phyloP scores from a whole-genome alignment of 139 green algal species.

The Diplosphaera chodatii region DNA sequence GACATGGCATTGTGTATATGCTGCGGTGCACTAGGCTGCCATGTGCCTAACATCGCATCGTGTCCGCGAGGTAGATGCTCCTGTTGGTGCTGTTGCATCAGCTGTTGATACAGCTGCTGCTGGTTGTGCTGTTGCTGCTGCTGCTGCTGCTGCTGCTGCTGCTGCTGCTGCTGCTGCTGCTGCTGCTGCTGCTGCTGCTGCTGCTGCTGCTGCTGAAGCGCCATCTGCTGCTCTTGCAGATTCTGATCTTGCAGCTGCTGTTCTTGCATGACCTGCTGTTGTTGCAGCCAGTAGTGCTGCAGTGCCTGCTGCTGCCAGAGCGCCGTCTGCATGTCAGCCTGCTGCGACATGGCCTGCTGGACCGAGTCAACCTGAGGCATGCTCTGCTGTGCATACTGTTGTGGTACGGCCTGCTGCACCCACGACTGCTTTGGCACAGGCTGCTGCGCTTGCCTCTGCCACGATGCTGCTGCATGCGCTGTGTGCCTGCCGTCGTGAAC shows the following conservation, averaged over 20 bases:
- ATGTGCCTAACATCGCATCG: no score
- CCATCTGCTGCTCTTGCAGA: neutral
- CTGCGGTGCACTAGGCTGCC: no score
- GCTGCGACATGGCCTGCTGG: neutral
- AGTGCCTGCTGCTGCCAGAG: neutral
- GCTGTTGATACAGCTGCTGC: constrained; percentile 3
- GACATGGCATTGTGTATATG: no score
- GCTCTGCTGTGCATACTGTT: no score
- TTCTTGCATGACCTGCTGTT: neutral
- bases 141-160: neutral
- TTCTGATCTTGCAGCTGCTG: neutral
- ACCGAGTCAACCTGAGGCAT: no score
- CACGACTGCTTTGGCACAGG: no score
- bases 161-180: no score
- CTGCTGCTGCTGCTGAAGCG: neutral
- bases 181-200: neutral
- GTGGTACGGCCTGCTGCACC: no score
- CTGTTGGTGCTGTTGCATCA: no score
- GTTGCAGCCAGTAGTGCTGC: neutral
- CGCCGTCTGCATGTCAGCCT: neutral
- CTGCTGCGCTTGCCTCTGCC: neutral
- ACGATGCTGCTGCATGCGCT: no score
- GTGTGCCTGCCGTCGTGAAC: no score
- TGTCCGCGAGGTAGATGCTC: no score
- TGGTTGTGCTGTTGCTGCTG: constrained; percentile 35